phyloP scores from a whole-genome alignment of 345 rosid species.

The Hirschfeldia incana region DNA sequence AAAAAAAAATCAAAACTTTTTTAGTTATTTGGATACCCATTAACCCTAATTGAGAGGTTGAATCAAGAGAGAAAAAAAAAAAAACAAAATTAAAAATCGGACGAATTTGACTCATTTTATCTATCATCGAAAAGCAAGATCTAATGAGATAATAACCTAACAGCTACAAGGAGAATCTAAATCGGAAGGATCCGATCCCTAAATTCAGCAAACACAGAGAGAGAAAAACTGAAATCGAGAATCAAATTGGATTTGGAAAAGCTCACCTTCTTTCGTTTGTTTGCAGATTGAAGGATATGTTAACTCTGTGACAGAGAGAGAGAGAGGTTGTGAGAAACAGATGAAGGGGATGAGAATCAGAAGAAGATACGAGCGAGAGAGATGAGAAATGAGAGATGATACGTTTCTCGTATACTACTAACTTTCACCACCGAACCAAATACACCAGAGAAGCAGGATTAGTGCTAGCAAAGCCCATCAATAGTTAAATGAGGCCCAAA shows the following conservation, averaged over 20 bases:
- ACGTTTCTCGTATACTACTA: neutral
- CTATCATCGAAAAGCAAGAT: conserved; percentile 28
- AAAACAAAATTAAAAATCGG: neutral
- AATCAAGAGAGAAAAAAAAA: neutral
- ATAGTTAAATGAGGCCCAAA: neutral
- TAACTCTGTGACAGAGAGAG: neutral
- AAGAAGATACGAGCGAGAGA: neutral
- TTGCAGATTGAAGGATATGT: conserved; percentile 36
- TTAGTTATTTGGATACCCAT: neutral
- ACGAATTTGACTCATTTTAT: conserved; percentile 24
- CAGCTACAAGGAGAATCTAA: conserved; percentile 21
- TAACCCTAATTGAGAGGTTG: conserved; percentile 24
- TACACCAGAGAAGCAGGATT: neutral
- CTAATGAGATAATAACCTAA: conserved; percentile 28
- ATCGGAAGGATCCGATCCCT: conserved; percentile 37
- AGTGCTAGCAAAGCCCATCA: neutral
- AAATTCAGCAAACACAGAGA: conserved; percentile 30
- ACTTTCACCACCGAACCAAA: neutral
- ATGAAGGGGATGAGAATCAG: neutral
- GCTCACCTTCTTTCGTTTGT: conserved; percentile 4
- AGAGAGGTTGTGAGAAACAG: neutral
- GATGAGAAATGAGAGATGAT: neutral
- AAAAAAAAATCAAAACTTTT: neutral
- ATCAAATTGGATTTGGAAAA: neutral
- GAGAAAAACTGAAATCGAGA: neutral